Base-by-base conservation (phyloP, 1,139 yeast genomes). In the Pichia sp. region DNA sequence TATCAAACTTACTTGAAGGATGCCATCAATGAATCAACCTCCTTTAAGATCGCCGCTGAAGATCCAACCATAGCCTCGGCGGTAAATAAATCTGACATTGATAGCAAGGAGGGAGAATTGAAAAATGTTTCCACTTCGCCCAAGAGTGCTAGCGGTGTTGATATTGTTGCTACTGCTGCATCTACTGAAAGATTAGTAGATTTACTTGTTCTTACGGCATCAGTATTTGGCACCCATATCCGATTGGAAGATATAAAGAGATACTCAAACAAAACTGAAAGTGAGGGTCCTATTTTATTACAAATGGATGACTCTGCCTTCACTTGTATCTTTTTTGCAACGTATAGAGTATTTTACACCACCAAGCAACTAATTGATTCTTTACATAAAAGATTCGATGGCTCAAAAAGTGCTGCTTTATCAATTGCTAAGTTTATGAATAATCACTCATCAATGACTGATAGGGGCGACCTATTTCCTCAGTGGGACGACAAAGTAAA, bases 241-340 rank as follows among this genome's bases (percentile, higher is more conserved):
- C 70, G 72, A 34, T 68, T 72, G 20, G 70, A 68, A 10, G 84
- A 80, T 59, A 64, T 76, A 47, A 73, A 73, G 49, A 62, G 63
- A 2, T 75, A 72, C 58, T 53, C 59, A n/a, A 54, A 56, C 16
- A 54, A 55, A 36, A 20, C 53, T 36, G 30, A 16, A 7, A 46
- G 53, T 9, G 53, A 55, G 12, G 56, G 55, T 20, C 57, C 56
- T 30, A 58, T 56, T 55, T 63, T 54, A 7, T 70, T 76, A 54
- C 74, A 76, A 52, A 81, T 85, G 78, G 84, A 85, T 64, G 79
- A 80, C 69, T 82, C 79, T 42, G 73, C 76, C 12, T 85, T 78
- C 61, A 83, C 87, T 0, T 74, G 80, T 56, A 82, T 87, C 0
- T 84, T 84, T 63, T 82, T 85, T 61, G 83, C 86, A 20, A 81